Base-by-base conservation (phyloP, 306 rosid genomes). In the Dalbergia oliveri region DNA sequence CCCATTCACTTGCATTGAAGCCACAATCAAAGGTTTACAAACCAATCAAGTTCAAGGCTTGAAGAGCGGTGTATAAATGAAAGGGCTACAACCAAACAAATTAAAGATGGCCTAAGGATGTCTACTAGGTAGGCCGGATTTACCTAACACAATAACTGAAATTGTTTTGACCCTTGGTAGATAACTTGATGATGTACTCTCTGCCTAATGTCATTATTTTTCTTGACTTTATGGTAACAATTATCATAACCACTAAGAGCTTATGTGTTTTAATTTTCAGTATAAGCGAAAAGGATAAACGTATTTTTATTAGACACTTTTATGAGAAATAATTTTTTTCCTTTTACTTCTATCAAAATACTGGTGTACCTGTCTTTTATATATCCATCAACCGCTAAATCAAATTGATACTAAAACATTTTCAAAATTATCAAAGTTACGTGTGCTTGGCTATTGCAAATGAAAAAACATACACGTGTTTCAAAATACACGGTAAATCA, bases 1-100 rank as follows among this genome's bases (percentile, higher is more conserved):
- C 85, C 89, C 85, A 86, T 86, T 78, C 85, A 76, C 11, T 76
- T 61, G 66, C 50, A 58, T 68, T 83, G 62, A 87, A 68, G 35
- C 59, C 69, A 70, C 69, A 70, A 64, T 69, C 43, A 60, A 78
- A 66, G 66, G 73, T 72, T 9, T 84, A 51, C 45, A 26, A 71
- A 5, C 71, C 53, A 85, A 45, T 64, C 31, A 37, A 58, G 1
- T 49, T 14, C n/a, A 49, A 49, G 18, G 9, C 59, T 53, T 53
- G 59, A 53, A 53, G 59, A 50, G 59, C 5, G 54, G n/a, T 49
- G 54, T 14, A 49, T 11, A 14, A 11, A 49, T 49, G 50, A 50
- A 78, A 66, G 76, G 69, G 71, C 12, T 84, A 51, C 45, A 71
- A 5, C 70, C 53, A 85, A 34, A 70, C 31, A 26, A 26, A 37